Percentiles rank a stretch among this genome's conserved stretches.
Evolutionary conservation across 768 basidiomycete species (phyloP).

Genomic region (Tulasnella calospora): DNA sequence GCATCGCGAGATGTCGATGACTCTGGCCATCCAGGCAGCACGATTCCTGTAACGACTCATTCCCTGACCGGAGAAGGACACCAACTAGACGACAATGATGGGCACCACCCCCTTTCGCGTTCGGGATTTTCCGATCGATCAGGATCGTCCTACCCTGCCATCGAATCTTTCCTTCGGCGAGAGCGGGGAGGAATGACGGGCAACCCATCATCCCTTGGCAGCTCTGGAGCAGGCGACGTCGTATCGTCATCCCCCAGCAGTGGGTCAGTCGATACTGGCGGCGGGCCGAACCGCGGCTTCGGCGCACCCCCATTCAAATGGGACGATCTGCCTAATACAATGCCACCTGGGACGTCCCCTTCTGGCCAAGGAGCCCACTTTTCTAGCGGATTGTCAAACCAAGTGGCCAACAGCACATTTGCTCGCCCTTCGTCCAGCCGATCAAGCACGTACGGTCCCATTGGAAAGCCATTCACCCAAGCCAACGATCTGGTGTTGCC

Average conservation of each 20-base stretch:
- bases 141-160: neutral
- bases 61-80: neutral
- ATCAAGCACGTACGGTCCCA: neutral
- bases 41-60: neutral
- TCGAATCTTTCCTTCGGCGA: constrained; percentile 5
- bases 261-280: neutral
- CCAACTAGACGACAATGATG: neutral
- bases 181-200: constrained; percentile 2
- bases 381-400: neutral
- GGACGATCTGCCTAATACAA: constrained; percentile 4
- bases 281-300: constrained; percentile 8
- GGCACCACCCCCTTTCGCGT: constrained; percentile 14
- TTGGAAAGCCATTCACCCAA: constrained; percentile 10
- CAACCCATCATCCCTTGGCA: neutral
- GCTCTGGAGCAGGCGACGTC: neutral
- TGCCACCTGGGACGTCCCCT: neutral
- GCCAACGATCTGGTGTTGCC: constrained; percentile 20
- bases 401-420: neutral
- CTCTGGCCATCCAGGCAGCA: neutral
- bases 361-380: neutral
- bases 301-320: constrained; percentile 7
- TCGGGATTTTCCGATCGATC: constrained; percentile 20
- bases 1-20: constrained; percentile 1
- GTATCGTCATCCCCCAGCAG: neutral
- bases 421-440: neutral